phyloP scores from a whole-genome alignment of 306 rosid species.

The Erythrophleum fordii region DNA sequence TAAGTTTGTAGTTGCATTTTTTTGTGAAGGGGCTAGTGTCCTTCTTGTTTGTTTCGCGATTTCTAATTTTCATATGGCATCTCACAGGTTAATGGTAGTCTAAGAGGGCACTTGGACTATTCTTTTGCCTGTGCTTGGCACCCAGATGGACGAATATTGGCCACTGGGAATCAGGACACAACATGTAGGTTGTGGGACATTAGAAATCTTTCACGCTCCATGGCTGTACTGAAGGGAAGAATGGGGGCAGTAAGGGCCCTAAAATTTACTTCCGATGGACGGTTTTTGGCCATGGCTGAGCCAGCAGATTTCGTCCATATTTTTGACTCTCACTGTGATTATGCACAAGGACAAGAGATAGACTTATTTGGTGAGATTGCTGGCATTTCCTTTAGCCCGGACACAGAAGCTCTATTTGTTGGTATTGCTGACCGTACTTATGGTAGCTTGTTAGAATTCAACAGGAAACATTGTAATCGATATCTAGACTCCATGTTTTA shows the following conservation, averaged over 20 bases:
- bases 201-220: conserved; percentile 76
- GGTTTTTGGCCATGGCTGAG: conserved; percentile 89
- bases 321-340: conserved; percentile 62
- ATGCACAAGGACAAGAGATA: conserved; percentile 69
- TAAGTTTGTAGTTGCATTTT: conserved; percentile 20
- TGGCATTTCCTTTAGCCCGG: conserved; percentile 89
- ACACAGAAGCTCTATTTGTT: conserved; percentile 76
- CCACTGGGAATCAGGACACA: conserved; percentile 96
- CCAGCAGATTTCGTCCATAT: conserved; percentile 93
- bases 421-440: conserved; percentile 87
- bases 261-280: conserved; percentile 72
- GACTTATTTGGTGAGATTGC: conserved; percentile 95
- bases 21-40: not conserved
- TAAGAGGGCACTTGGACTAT: conserved; percentile 91
- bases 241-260: conserved; percentile 91
- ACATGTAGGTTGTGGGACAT: conserved; percentile 97
- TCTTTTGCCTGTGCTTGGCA: conserved; percentile 97
- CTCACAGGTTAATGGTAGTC: conserved; percentile 58
- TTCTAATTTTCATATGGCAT: conserved; percentile 15
- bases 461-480: conserved; percentile 47
- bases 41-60: not conserved
- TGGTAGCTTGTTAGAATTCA: conserved; percentile 86
- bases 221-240: conserved; percentile 84
- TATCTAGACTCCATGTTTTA: conserved; percentile 61
- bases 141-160: conserved; percentile 82